These are phyloP conservation scores for Neurospora sp. DNA, from an alignment of 495 filamentous ascomycete genomes.

Conservation along the genomic window DNA sequence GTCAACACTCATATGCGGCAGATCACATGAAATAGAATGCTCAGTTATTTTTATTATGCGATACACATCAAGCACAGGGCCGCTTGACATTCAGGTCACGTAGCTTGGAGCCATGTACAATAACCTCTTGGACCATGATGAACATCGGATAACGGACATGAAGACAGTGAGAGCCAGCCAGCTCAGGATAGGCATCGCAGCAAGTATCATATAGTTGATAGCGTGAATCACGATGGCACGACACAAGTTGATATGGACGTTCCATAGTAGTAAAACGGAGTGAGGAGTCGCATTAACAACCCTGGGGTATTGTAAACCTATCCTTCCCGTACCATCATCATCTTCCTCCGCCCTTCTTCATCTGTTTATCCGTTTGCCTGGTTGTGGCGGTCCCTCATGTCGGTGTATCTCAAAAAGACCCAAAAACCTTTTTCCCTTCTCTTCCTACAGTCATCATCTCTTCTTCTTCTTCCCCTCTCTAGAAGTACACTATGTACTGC, in stretches of 20 bases:
- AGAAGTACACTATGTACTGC: background rate
- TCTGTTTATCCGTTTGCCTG: background rate
- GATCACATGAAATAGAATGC: background rate
- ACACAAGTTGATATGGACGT: background rate
- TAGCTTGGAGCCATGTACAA: too few relatives aligned
- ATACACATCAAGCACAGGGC: background rate
- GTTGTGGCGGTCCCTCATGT: background rate
- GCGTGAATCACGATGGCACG: background rate
- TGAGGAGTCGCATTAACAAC: background rate
- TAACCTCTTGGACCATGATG: background rate
- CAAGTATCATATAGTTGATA: background rate
- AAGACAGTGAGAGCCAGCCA: background rate
- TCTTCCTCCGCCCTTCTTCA: background rate
- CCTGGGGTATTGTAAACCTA: background rate
- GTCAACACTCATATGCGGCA: too few relatives aligned
- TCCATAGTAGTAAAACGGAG: background rate
- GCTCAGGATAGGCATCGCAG: background rate
- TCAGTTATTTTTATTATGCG: background rate
- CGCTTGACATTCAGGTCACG: too few relatives aligned
- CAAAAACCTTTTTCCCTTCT: background rate
- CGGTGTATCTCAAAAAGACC: background rate
- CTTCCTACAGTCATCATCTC: background rate
- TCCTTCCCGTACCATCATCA: background rate
- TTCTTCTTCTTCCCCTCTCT: background rate
- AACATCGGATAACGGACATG: background rate